Evolutionary conservation across 2,329 filamentous ascomycete genomes (phyloP).

Genomic region (Aspergillus thermomutatus): DNA sequence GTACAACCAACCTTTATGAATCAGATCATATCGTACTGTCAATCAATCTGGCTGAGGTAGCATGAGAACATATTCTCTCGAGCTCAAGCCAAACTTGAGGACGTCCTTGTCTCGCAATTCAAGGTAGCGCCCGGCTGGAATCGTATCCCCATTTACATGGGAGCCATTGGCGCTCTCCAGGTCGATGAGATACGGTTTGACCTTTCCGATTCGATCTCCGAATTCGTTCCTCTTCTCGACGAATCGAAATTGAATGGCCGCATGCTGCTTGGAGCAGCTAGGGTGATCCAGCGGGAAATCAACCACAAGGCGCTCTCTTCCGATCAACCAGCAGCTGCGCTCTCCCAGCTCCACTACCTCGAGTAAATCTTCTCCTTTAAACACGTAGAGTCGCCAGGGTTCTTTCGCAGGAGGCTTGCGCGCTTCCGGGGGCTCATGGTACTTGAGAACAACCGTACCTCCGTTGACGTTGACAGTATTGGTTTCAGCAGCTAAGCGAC

Average conservation of each 20-base stretch:
- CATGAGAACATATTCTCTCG: conserved; percentile 95
- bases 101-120: conserved; percentile 89
- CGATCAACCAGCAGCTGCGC: conserved; percentile 87
- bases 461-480: conserved; percentile 64
- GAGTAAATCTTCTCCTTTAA: conserved; percentile 76
- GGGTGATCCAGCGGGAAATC: conserved; percentile 85
- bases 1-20: not conserved
- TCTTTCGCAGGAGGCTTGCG: conserved; percentile 78
- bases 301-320: conserved; percentile 73
- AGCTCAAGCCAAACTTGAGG: conserved; percentile 80
- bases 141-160: conserved; percentile 68
- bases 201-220: conserved; percentile 74
- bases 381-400: conserved; percentile 86
- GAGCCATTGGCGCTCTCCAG: conserved; percentile 93
- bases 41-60: conserved; percentile 49
- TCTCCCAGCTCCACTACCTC: conserved; percentile 74
- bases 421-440: conserved; percentile 90
- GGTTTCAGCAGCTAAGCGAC: conserved; percentile 79
- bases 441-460: conserved; percentile 81
- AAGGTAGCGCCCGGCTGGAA: conserved; percentile 75
- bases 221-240: conserved; percentile 80
- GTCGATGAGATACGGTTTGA: conserved; percentile 88
- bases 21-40: not conserved
- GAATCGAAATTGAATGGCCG: conserved; percentile 88
- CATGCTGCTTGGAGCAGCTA: conserved; percentile 92